Conservation (phyloP, 768 basidiomycete genomes). For the Agrocybe chaxingu region DNA sequence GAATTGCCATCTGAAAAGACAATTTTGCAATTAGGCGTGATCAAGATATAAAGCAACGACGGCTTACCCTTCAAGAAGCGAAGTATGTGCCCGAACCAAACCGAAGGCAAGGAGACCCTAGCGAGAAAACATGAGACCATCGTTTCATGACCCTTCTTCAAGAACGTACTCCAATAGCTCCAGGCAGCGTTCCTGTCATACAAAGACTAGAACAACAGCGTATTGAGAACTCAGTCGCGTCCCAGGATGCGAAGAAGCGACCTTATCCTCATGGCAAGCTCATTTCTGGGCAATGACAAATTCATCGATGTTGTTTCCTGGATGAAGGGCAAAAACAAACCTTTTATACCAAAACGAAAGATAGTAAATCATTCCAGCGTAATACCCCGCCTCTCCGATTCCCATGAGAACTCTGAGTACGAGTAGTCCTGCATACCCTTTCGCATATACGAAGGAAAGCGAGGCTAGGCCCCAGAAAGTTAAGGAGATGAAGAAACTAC, state of each 20-base stretch:
- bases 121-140: not conserved
- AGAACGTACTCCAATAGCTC: conserved; percentile 45
- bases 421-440: conserved; percentile 47
- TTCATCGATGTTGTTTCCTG: not conserved
- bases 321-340: conserved; percentile 12
- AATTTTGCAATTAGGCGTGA: not conserved
- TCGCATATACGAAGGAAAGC: conserved; percentile 52
- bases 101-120: conserved; percentile 57
- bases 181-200: conserved; percentile 57
- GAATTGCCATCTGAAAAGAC: conserved; percentile 49
- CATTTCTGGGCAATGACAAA: conserved; percentile 28
- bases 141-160: not conserved
- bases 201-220: conserved; percentile 34
- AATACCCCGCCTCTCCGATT: conserved; percentile 60
- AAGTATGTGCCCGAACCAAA: conserved; percentile 48
- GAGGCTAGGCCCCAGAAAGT: conserved; percentile 52
- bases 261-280: conserved; percentile 51
- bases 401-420: conserved; percentile 54
- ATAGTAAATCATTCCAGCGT: conserved; percentile 61
- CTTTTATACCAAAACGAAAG: conserved; percentile 56
- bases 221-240: not conserved
- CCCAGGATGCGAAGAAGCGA: conserved; percentile 10
- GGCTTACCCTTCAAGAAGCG: conserved; percentile 19
- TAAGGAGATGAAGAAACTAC: conserved; percentile 52
- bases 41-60: not conserved